Evolutionary conservation across 2,329 filamentous ascomycete genomes (phyloP), one percentile per base, ranked within the genome.

Genomic region (Penicillium psychrosexuale): DNA sequence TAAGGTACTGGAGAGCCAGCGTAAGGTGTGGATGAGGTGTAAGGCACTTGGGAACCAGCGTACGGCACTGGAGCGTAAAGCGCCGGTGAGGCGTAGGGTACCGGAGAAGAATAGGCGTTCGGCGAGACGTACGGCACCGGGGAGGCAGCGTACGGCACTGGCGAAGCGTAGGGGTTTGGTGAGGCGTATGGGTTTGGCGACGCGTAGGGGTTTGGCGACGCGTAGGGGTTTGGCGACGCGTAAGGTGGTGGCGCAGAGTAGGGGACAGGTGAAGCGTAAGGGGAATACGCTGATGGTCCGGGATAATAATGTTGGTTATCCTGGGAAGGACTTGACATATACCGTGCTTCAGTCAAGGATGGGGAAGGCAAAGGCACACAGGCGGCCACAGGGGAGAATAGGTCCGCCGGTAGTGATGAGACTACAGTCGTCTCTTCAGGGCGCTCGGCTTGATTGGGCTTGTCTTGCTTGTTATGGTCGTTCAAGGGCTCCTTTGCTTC

Each of bases 301-400:
- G 66, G 61, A 38, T 66, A 61, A 24, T 64, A 61, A 44, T 61
- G 59, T 37, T 64, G 63, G 28, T 60, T 57, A 39, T 64, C 56
- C 47, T 66, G 63, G 13, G 66, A 56, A 47, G 65, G 49, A 55
- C 59, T 66, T 56, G 65, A 59, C 55, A 67, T 61, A 55, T 63
- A 68, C 49, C 64, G 65, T 47, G 64, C 60, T 42, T 72, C 69
- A 5, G 66, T 67, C 34, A 63, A 54, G 27, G 66, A 70, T 30
- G 69, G 71, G 12, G 70, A 71, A 53, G 68, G 67, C 22, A 68
- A 51, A 17, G 67, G 67, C 27, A 68, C 59, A 40, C 61, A 59
- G 24, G 61, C 60, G 37, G 67, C 60, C 12, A 56, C 56, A 30
- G 62, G 62, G 34, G 65, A 64, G 44, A 62, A 64, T 33, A 62